Evolutionary conservation across 129 eudicot species (phyloP), one percentile per base, ranked within the genome.

Genomic region (Ambrosia artemisiifolia): DNA sequence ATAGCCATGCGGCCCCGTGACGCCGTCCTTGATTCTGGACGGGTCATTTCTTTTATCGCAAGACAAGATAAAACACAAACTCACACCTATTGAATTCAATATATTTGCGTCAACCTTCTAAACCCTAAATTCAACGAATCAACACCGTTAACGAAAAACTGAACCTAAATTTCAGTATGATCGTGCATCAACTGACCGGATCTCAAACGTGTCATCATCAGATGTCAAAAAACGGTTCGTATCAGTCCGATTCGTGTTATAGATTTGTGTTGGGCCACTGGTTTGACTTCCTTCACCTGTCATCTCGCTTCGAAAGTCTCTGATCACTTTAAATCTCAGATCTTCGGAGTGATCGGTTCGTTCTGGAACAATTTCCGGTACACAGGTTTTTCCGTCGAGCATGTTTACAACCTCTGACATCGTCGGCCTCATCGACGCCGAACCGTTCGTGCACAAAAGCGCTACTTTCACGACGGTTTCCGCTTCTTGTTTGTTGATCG

Each of bases 381-480:
- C 74, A 7, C 56, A 68, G 44, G 80, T 76, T 74, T 70, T 71
- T 20, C 96, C 92, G 14, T 82, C 87, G 7, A 89, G 90, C 96
- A 89, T 89, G 20, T 51, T 75, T 38, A 82, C 90, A 3, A 89
- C 96, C 78, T 89, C 90, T 0, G 92, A 69, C 96, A 86, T 89
- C 5, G 81, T 75, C 28, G 96, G 96, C 80, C 96, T 82, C 10
- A 89, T 61, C 1, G 88, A 75, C 0, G 90, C 83, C 51, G 96
- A 80, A 55, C 78, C 87, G 48, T 83, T 87, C 0, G 95, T 90
- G 79, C 95, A 90, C 68, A 85, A 46, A 49, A 90, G 85, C 3
- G 88, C 87, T 17, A 87, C 70, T 73, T 81, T 90, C 69, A 85
- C 86, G 46, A 85, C 68, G 38, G 78, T 83, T 63, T 79, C 86